A percentile compares a stretch with the other conserved stretches of the same genome.
Evolutionary conservation across 139 green algal genomes (phyloP).

Genomic region (Eudorina sp.): DNA sequence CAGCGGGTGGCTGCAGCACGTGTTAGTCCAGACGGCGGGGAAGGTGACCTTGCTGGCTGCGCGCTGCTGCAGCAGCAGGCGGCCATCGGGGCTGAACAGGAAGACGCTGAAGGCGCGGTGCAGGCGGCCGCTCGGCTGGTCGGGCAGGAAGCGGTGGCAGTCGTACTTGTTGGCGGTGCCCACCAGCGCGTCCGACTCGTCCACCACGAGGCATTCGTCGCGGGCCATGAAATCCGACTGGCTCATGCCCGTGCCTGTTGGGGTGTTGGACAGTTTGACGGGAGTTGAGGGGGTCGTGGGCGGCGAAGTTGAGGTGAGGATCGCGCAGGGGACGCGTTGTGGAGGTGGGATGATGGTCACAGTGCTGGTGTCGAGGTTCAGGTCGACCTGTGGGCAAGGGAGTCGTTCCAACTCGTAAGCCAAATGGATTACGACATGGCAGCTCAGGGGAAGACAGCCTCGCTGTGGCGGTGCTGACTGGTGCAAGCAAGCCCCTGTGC

Average conservation of each 20-base stretch:
- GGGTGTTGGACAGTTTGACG: too few species aligned
- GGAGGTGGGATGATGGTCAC: not conserved
- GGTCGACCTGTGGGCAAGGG: too few species aligned
- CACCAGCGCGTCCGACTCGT: slow-evolving; percentile 85
- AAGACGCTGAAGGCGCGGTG: slow-evolving; percentile 98
- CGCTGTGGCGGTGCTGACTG: too few species aligned
- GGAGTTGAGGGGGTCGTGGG: too few species aligned
- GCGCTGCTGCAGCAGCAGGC: slow-evolving; percentile 94
- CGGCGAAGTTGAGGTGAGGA: not conserved
- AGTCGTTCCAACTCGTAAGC: too few species aligned
- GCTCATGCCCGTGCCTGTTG: slow-evolving; percentile 15
- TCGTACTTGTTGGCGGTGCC: slow-evolving; percentile 87
- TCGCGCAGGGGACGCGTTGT: not conserved
- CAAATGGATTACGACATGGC: too few species aligned
- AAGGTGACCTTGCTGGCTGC: slow-evolving; percentile 96
- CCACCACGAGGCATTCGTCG: slow-evolving; percentile 94
- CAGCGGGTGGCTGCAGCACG: slow-evolving; percentile 96
- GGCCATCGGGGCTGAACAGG: slow-evolving; percentile 90
- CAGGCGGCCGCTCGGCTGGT: slow-evolving; percentile 76
- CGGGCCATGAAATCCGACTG: slow-evolving; percentile 91
- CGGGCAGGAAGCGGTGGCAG: slow-evolving; percentile 71
- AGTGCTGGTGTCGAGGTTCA: not conserved
- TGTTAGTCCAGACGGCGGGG: slow-evolving; percentile 94
- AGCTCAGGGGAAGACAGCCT: too few species aligned
- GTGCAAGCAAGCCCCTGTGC: too few species aligned